Base-by-base conservation (phyloP, 2,329 filamentous ascomycete species). In the Harringtonia aguacate region DNA sequence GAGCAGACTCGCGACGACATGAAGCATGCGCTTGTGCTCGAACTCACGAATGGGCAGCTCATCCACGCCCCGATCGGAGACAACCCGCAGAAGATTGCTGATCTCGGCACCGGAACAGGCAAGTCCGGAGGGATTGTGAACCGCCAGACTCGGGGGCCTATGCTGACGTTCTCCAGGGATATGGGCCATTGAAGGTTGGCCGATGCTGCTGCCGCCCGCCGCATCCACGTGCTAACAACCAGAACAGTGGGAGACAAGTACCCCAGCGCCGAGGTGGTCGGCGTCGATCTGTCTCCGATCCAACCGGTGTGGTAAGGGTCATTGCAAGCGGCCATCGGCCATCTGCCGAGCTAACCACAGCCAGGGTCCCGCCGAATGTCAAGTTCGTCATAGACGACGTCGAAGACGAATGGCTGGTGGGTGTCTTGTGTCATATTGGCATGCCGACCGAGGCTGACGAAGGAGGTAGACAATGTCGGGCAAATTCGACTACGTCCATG, bases 401-500 rank as follows among this genome's bases (percentile, higher is more conserved):
- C 22, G 75, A 79, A 56, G 67, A 66, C 46, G 61, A 66, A 4
- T 75, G 71, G 37, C n/a, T 36, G 27, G 45, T 46, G n/a, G 20
- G 43, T 22, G 68, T 70, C 49, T 59, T 4, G 4, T 8, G n/a
- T 10, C 31, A 27, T 18, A n/a, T 27, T 21, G 5, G 17, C 3
- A 14, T 29, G 7, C 2, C n/a, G 2, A 15, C 4, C 24, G 13
- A 34, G 14, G 8, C 39, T 40, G 18, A 37, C 21, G 12, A 7
- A 20, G 37, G 5, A 15, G 18, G 3, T 15, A 45, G 38, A 28
- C 37, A 8, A n/a, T 4, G 9, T 22, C 71, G 39, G 58, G 63
- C 4, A 62, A 70, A 41, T 78, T 74, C 52, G 75, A 81, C 54
- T 67, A 72, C 47, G 69, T 81, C 1, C 67, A 66, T 64, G 71